Percentiles rank a stretch among this genome's conserved stretches.
These are phyloP conservation scores for Phytopythium ostracodes DNA, from an alignment of 352 stramenopile species.

Conservation along the genomic window DNA sequence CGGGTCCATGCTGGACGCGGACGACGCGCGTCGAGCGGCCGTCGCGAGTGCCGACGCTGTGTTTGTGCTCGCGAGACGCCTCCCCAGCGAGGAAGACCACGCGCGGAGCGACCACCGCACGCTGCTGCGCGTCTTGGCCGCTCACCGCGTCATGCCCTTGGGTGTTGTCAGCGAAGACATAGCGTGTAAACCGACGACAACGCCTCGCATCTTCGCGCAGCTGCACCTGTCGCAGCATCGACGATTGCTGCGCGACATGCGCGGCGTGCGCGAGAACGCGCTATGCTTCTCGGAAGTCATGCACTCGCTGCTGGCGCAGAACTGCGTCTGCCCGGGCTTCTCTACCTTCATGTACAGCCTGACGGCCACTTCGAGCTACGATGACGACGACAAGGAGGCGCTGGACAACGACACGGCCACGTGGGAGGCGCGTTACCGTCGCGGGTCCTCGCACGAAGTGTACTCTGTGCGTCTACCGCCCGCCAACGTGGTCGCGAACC, in stretches of 20 bases:
- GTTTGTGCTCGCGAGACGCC: slow-evolving; percentile 70
- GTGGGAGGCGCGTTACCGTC: slow-evolving; percentile 74
- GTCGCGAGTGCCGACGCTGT: slow-evolving; percentile 63
- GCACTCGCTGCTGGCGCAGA: slow-evolving; percentile 77
- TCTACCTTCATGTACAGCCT: slow-evolving; percentile 88
- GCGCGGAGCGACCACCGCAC: slow-evolving; percentile 73
- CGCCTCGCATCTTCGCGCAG: slow-evolving; percentile 55
- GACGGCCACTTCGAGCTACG: slow-evolving; percentile 74
- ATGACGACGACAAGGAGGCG: slow-evolving; percentile 31
- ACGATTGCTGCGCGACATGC: slow-evolving; percentile 66
- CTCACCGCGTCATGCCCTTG: slow-evolving; percentile 57
- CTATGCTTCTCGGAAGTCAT: slow-evolving; percentile 80
- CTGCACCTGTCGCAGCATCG: slow-evolving; percentile 77
- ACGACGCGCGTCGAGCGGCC: slow-evolving; percentile 69
- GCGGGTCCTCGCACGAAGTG: slow-evolving; percentile 71
- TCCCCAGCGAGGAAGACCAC: slow-evolving; percentile 57
- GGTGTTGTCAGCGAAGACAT: slow-evolving; percentile 11
- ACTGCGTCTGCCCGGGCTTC: slow-evolving; percentile 83
- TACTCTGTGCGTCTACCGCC: slow-evolving; percentile 71
- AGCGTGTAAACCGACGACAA: no score
- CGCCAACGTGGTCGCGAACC: slow-evolving; percentile 43
- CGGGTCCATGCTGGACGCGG: slow-evolving; percentile 72
- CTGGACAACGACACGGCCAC: slow-evolving; percentile 27
- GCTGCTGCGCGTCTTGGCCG: slow-evolving; percentile 74
- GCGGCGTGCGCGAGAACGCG: slow-evolving; percentile 57